Base-by-base conservation (phyloP, 148 eudicot genomes). In the Silene latifolia region DNA sequence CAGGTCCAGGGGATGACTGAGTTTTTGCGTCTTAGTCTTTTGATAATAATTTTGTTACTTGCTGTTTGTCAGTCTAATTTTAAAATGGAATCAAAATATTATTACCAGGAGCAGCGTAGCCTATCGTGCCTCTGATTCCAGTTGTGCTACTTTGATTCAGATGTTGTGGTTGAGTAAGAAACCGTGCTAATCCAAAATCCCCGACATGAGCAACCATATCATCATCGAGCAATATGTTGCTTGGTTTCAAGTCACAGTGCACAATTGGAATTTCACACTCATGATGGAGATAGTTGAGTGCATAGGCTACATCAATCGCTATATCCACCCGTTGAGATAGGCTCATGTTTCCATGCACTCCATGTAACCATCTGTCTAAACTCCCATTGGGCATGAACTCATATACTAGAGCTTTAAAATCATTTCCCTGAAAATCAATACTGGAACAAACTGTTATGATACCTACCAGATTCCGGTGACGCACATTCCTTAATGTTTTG, bases 361-460 rank as follows among this genome's bases (percentile, higher is more conserved):
- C 78, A 24, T 77, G 71, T 11, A 80, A 46, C 79, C 83, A 80
- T 29, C 9, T 58, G 4, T 80, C 83, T 19, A 80, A 66, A 46
- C 76, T 75, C 29, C 76, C 83, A 15, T 72, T 57, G 13, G 76
- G 68, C 76, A 80, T 72, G 51, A 51, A 51, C 56, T 51, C 56
- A 15, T 51, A 51, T 13, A 51, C 56, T 11, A 51, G 56, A 51
- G 56, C 56, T 13, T 51, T 51, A 51, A 51, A 51, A 51, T 51
- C 56, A 51, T 51, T 51, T 51, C 56, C 14, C 14, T 51, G 14
- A 51, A 51, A 51, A 13, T 51, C 18, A 15, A 51, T 51, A 51
- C 56, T 51, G 56, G 56, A 51, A 18, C 56, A 51, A 51, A 18
- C 56, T 51, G 56, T 51, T 51, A 51, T 51, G 17, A 51, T 51